Evolutionary conservation across 768 basidiomycete genomes (phyloP).

Genomic region (Hydnum rufescens): DNA sequence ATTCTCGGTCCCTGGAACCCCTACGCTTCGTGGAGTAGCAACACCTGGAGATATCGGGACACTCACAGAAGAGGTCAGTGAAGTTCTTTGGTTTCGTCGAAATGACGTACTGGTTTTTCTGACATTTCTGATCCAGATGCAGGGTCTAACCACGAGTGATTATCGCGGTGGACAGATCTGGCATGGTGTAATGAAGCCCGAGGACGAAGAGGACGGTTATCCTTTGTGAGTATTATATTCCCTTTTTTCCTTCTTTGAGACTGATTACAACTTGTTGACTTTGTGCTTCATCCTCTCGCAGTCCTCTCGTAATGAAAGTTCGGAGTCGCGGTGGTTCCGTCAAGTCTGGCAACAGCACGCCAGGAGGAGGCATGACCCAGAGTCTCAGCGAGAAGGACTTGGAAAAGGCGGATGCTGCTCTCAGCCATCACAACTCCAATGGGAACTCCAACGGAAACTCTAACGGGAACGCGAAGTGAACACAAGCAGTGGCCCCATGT

Average conservation of each 20-base stretch:
- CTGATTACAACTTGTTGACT: not conserved
- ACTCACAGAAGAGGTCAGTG: constrained; percentile 55
- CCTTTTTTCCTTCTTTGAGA: not conserved
- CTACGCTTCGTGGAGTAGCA: constrained; percentile 63
- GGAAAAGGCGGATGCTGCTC: constrained; percentile 68
- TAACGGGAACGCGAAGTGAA: too few relatives aligned
- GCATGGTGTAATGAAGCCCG: constrained; percentile 23
- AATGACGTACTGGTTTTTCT: not conserved
- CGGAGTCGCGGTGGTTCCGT: constrained; percentile 67
- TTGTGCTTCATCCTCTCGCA: constrained; percentile 18
- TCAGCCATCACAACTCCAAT: constrained; percentile 18
- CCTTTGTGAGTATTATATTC: constrained; percentile 42
- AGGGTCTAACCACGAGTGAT: constrained; percentile 68
- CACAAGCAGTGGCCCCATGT: too few relatives aligned
- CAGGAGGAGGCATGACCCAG: constrained; percentile 60
- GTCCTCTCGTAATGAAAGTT: constrained; percentile 80
- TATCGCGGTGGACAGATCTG: constrained; percentile 46
- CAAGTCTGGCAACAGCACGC: constrained; percentile 57
- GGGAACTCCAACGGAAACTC: too few relatives aligned
- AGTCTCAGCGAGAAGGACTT: constrained; percentile 79
- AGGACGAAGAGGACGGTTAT: constrained; percentile 82
- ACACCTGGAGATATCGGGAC: constrained; percentile 92
- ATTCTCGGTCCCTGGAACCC: constrained; percentile 71
- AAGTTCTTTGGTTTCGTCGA: not conserved
- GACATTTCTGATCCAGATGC: constrained; percentile 41